These are phyloP conservation scores for Prunus mume DNA, from an alignment of 306 rosid species.

Conservation along the genomic window DNA sequence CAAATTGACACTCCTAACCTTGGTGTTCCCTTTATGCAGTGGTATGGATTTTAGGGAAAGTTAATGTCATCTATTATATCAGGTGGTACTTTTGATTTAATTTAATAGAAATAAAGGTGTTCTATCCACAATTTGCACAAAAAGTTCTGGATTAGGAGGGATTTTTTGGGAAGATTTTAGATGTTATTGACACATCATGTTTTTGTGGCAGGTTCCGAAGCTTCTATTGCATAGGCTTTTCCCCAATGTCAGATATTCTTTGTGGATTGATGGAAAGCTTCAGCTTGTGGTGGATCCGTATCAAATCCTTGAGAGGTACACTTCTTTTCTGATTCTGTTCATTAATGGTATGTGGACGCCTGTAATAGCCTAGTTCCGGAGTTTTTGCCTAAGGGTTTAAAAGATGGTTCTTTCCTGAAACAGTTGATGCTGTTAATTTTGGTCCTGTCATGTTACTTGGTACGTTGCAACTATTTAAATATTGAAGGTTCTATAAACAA, in stretches of 20 bases:
- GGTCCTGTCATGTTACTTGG: neutral
- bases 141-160: neutral
- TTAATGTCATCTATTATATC: neutral
- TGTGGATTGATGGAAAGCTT: slow-evolving; percentile 98
- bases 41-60: neutral
- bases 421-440: neutral
- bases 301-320: slow-evolving; percentile 85
- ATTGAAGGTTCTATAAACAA: neutral
- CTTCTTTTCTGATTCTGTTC: neutral
- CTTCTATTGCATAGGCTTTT: slow-evolving; percentile 96
- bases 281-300: slow-evolving; percentile 81
- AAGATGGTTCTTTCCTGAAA: neutral
- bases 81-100: neutral
- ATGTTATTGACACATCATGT: slow-evolving; percentile 11
- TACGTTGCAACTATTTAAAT: neutral
- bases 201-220: slow-evolving; percentile 80
- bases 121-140: neutral
- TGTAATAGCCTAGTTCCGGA: neutral
- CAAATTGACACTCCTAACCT: neutral
- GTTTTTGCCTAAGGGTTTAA: neutral
- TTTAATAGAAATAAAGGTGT: neutral
- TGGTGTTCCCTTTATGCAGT: neutral
- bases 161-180: neutral
- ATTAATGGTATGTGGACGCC: slow-evolving; percentile 11
- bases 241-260: slow-evolving; percentile 77